Evolutionary conservation across 2,329 filamentous ascomycete genomes (phyloP).

Genomic region (Chaetothyriales sp.): DNA sequence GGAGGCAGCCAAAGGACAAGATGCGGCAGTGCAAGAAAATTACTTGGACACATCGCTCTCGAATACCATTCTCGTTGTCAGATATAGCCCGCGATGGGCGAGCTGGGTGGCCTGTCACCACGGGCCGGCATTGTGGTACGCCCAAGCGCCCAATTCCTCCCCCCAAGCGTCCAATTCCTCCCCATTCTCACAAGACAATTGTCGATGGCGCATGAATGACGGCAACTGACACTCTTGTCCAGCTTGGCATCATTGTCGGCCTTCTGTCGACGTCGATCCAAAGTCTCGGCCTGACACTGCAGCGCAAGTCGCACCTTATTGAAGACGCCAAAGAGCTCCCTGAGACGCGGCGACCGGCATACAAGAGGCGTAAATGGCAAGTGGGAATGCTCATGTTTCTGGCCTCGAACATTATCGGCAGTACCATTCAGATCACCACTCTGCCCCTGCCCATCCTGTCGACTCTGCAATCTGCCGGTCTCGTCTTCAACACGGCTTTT

Average conservation of each 20-base stretch:
- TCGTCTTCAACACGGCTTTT: slow-evolving; percentile 98
- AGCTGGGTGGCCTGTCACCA: slow-evolving; percentile 60
- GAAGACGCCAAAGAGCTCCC: slow-evolving; percentile 82
- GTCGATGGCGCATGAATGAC: not conserved
- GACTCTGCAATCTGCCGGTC: slow-evolving; percentile 83
- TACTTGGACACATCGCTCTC: not conserved
- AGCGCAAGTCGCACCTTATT: slow-evolving; percentile 94
- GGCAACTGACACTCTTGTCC: slow-evolving; percentile 17
- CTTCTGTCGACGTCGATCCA: slow-evolving; percentile 88
- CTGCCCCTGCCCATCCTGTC: slow-evolving; percentile 86
- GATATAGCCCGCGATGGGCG: slow-evolving; percentile 40
- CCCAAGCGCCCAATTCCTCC: slow-evolving; percentile 10
- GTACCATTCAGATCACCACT: slow-evolving; percentile 93
- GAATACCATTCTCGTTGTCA: not conserved
- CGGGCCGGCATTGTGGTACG: slow-evolving; percentile 62
- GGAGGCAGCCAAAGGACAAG: not conserved
- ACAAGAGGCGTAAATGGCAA: slow-evolving; percentile 86
- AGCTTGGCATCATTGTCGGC: slow-evolving; percentile 88
- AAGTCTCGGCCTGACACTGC: slow-evolving; percentile 83
- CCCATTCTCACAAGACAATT: not conserved
- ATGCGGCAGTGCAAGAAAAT: not conserved
- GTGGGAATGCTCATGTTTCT: slow-evolving; percentile 94
- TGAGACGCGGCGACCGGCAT: slow-evolving; percentile 68
- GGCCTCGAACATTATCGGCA: slow-evolving; percentile 81
- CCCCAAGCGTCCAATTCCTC: not conserved